phyloP scores from a whole-genome alignment of 1,139 yeast genomes.

The Candida tropicalis region DNA sequence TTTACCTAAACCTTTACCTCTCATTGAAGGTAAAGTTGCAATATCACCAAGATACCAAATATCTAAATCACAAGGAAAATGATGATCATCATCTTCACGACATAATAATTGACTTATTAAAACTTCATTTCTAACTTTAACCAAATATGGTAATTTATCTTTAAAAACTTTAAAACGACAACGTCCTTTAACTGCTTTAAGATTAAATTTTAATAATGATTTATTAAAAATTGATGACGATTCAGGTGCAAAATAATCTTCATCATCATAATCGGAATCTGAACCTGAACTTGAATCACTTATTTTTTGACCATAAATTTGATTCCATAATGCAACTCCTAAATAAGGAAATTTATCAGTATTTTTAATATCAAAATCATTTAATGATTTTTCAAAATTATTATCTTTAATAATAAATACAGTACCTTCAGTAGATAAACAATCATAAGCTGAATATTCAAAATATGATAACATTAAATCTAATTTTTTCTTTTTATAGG shows the following conservation, averaged over 20 bases:
- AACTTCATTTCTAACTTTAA: constrained; percentile 32
- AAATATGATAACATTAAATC: constrained; percentile 41
- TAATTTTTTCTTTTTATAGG: constrained; percentile 29
- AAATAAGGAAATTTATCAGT: constrained; percentile 26
- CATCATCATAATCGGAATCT: constrained; percentile 22
- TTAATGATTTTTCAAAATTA: constrained; percentile 25
- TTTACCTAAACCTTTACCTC: constrained; percentile 44
- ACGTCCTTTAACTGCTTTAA: constrained; percentile 35
- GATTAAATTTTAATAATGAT: constrained; percentile 34
- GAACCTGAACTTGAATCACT: constrained; percentile 24
- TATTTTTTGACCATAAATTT: constrained; percentile 29
- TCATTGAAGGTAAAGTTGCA: constrained; percentile 42
- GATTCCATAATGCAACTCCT: constrained; percentile 44
- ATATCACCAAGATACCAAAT: constrained; percentile 46
- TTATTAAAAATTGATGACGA: constrained; percentile 29
- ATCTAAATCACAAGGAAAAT: constrained; percentile 13
- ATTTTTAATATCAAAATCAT: constrained; percentile 17
- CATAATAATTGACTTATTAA: constrained; percentile 12
- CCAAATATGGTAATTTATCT: constrained; percentile 37
- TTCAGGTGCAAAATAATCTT: constrained; percentile 24
- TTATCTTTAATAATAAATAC: constrained; percentile 38
- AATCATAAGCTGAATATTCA: constrained; percentile 40
- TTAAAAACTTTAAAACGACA: constrained; percentile 40
- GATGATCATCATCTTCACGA: constrained; percentile 10
- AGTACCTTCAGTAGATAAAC: constrained; percentile 35